Percentiles rank a stretch among this genome's conserved stretches.
Evolutionary conservation across 1,284 basidiomycete species (phyloP).

Genomic region (Tylopilus sp.): DNA sequence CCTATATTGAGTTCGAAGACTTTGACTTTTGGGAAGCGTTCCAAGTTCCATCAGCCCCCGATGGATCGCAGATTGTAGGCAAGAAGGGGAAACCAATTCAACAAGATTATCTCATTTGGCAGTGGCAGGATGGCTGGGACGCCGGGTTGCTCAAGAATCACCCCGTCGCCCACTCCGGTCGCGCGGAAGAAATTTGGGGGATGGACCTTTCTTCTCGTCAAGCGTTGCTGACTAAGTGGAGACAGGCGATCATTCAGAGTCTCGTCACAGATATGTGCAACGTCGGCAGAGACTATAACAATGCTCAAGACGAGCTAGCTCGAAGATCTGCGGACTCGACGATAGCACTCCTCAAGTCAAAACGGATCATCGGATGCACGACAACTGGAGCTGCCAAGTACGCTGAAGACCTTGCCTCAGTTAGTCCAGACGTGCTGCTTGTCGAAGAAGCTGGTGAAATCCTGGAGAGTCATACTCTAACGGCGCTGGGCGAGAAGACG

Average conservation of each 20-base stretch:
- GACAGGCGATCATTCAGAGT: slow-evolving; percentile 49
- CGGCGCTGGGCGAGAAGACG: slow-evolving; percentile 59
- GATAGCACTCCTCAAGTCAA: slow-evolving; percentile 50
- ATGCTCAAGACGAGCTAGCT: slow-evolving; percentile 47
- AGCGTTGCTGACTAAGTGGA: slow-evolving; percentile 52
- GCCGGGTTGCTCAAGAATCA: slow-evolving; percentile 53
- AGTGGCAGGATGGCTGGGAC: slow-evolving; percentile 57
- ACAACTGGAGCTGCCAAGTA: slow-evolving; percentile 77
- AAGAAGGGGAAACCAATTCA: slow-evolving; percentile 48
- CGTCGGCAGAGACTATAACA: slow-evolving; percentile 56
- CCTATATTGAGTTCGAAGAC: slow-evolving; percentile 59
- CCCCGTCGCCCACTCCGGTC: slow-evolving; percentile 32
- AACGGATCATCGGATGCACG: slow-evolving; percentile 74
- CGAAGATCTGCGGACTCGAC: slow-evolving; percentile 52
- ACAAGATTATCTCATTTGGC: slow-evolving; percentile 55
- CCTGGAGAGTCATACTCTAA: slow-evolving; percentile 72
- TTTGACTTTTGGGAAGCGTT: slow-evolving; percentile 60
- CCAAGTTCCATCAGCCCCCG: slow-evolving; percentile 49
- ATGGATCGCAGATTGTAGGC: slow-evolving; percentile 58
- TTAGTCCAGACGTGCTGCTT: slow-evolving; percentile 61
- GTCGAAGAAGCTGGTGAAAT: slow-evolving; percentile 81
- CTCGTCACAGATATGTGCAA: slow-evolving; percentile 49
- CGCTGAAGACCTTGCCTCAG: slow-evolving; percentile 55
- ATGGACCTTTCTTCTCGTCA: slow-evolving; percentile 51
- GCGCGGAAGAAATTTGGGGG: slow-evolving; percentile 53